These are phyloP conservation scores for Phytophthora multivora DNA, from an alignment of 352 stramenopile species.

Conservation along the genomic window DNA sequence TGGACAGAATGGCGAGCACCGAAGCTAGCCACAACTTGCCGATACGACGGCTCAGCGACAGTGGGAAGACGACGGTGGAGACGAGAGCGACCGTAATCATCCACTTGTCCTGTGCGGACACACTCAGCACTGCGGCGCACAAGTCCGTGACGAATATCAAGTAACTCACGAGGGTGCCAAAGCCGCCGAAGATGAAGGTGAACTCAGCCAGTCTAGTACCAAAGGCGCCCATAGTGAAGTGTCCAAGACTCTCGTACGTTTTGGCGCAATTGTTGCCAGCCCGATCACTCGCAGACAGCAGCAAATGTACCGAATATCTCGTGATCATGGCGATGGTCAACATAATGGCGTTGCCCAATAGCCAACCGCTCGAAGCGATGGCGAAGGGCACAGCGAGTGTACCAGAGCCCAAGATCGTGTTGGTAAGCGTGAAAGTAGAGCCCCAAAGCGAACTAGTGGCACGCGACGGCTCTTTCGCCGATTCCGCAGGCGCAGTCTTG, in stretches of 20 bases:
- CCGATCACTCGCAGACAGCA: conserved; percentile 66
- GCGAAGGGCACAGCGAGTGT: conserved; percentile 77
- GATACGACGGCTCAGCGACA: conserved; percentile 63
- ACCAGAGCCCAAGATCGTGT: conserved; percentile 77
- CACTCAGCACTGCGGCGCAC: conserved; percentile 47
- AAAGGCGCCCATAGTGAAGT: conserved; percentile 70
- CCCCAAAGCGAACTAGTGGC: conserved; percentile 59
- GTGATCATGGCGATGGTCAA: conserved; percentile 71
- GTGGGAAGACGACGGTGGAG: conserved; percentile 52
- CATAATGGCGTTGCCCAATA: conserved; percentile 73
- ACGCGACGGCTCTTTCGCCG: conserved; percentile 25
- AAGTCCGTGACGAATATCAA: conserved; percentile 85
- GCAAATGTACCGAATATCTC: conserved; percentile 74
- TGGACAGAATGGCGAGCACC: conserved; percentile 66
- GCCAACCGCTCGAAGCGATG: conserved; percentile 73
- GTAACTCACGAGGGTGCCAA: conserved; percentile 82
- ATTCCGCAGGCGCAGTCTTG: conserved; percentile 20
- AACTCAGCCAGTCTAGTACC: conserved; percentile 74
- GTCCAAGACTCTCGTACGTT: conserved; percentile 77
- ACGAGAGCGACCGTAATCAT: conserved; percentile 51
- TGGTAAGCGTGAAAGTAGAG: conserved; percentile 77
- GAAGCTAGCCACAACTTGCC: conserved; percentile 67
- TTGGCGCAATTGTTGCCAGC: conserved; percentile 65
- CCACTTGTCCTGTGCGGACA: conserved; percentile 52
- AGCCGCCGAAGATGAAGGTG: conserved; percentile 86